Conservation (phyloP, 78 protist species). For the Diacronema lutheri region DNA sequence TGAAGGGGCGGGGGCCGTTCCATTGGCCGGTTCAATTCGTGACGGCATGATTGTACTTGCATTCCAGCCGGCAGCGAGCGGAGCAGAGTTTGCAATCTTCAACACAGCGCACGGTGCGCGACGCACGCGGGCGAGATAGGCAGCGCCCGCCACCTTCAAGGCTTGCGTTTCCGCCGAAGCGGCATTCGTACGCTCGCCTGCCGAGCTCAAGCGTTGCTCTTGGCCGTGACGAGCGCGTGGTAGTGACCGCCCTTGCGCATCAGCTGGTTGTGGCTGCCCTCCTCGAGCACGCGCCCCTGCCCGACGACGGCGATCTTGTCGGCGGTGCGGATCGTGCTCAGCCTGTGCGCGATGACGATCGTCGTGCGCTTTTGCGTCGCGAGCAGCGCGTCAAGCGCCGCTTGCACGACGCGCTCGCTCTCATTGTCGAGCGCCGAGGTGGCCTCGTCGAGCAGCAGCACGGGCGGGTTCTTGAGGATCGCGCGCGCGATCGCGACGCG, state of each 20-base stretch:
- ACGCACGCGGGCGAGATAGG: no score
- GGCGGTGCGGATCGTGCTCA: constrained; percentile 57
- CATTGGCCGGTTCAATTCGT: no score
- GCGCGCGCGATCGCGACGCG: constrained; percentile 94
- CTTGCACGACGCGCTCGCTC: constrained; percentile 74
- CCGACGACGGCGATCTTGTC: constrained; percentile 51
- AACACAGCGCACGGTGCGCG: no score
- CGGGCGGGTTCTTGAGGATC: constrained; percentile 72
- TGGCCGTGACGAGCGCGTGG: no score
- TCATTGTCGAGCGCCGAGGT: constrained; percentile 94
- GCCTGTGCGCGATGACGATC: constrained; percentile 72
- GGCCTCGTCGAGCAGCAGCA: constrained; percentile 96
- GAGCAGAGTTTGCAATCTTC: no score
- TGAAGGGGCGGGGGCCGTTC: no score
- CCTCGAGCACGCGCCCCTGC: constrained; percentile 65
- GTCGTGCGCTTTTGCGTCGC: constrained; percentile 15
- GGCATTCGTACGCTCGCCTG: no score
- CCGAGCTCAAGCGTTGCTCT: no score
- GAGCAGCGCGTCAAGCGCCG: constrained; percentile 37
- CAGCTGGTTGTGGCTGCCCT: constrained; percentile 74
- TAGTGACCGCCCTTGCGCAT: constrained; percentile 10
- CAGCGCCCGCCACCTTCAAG: no score
- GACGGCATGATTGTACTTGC: no score
- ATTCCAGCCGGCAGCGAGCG: no score
- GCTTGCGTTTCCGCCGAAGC: no score